Conservation (phyloP, 139 green algal genomes). For the Nannochloris sp. region DNA sequence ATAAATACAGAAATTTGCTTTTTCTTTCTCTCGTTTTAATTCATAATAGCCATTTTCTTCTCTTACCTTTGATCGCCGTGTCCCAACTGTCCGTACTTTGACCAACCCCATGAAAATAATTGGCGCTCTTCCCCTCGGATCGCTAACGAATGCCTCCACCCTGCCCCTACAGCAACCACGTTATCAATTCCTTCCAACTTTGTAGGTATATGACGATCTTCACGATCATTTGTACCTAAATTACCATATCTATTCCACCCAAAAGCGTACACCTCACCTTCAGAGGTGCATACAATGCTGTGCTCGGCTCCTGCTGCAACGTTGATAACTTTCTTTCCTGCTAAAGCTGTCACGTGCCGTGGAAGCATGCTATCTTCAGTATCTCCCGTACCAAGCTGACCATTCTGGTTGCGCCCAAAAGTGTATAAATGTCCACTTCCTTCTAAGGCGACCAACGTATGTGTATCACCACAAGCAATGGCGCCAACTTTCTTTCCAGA, state of each 20-base stretch:
- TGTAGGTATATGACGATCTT: conserved; percentile 43
- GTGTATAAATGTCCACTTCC: conserved; percentile 52
- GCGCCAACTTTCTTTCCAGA: conserved; percentile 17
- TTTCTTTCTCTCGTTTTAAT: no score
- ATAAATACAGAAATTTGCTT: background rate
- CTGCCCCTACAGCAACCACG: conserved; percentile 37
- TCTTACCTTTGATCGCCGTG: conserved; percentile 67
- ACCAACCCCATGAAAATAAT: conserved; percentile 85
- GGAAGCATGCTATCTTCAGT: conserved; percentile 52
- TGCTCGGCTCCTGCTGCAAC: conserved; percentile 39
- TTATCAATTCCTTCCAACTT: conserved; percentile 41
- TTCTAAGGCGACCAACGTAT: conserved; percentile 63
- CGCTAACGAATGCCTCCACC: conserved; percentile 77
- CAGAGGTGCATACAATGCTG: conserved; percentile 60
- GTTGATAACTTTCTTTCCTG: conserved; percentile 25
- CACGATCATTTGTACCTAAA: conserved; percentile 60
- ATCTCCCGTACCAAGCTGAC: conserved; percentile 76
- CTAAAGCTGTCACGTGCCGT: conserved; percentile 39
- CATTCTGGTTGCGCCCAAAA: conserved; percentile 70
- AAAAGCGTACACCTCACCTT: conserved; percentile 64
- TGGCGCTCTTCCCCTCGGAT: conserved; percentile 40
- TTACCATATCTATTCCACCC: conserved; percentile 86
- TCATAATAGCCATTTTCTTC: no score
- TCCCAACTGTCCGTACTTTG: conserved; percentile 87
- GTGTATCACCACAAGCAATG: conserved; percentile 83